Percentiles rank a stretch among this genome's conserved stretches.
Evolutionary conservation across 1,284 basidiomycete genomes (phyloP).

Genomic region (Trametes sp.): DNA sequence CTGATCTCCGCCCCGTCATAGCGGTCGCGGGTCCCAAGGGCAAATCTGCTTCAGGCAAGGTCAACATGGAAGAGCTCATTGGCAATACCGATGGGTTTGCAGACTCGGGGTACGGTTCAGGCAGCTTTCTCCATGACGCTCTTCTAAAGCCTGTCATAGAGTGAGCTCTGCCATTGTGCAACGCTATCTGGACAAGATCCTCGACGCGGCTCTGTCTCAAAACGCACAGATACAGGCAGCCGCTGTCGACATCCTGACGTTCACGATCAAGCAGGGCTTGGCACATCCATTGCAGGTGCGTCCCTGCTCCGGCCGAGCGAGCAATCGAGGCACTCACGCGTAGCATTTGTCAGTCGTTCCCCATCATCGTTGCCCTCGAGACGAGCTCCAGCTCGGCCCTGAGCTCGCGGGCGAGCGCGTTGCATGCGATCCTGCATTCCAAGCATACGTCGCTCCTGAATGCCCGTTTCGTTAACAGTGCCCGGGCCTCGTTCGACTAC

Average conservation of each 20-base stretch:
- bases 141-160: conserved; percentile 49
- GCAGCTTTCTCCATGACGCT: neutral
- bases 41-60: conserved; percentile 56
- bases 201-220: conserved; percentile 81
- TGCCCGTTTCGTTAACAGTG: conserved; percentile 83
- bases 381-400: conserved; percentile 74
- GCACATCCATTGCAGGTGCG: conserved; percentile 90
- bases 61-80: conserved; percentile 92
- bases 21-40: conserved; percentile 48
- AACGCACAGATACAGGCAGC: conserved; percentile 78
- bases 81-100: conserved; percentile 95
- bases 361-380: conserved; percentile 92
- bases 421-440: conserved; percentile 85
- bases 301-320: neutral
- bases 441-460: conserved; percentile 94
- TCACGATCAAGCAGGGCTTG: conserved; percentile 94
- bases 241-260: conserved; percentile 91
- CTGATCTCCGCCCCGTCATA: neutral
- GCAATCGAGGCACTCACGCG: neutral
- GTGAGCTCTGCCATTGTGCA: conserved; percentile 95
- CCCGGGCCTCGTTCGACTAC: conserved; percentile 84
- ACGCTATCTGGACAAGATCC: conserved; percentile 85
- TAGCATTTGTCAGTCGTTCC: conserved; percentile 74
- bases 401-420: conserved; percentile 77
- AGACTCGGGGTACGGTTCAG: conserved; percentile 83